Evolutionary conservation across 2,329 filamentous ascomycete species (phyloP).

Genomic region (Nothophaeocryptopus gaeumannii): DNA sequence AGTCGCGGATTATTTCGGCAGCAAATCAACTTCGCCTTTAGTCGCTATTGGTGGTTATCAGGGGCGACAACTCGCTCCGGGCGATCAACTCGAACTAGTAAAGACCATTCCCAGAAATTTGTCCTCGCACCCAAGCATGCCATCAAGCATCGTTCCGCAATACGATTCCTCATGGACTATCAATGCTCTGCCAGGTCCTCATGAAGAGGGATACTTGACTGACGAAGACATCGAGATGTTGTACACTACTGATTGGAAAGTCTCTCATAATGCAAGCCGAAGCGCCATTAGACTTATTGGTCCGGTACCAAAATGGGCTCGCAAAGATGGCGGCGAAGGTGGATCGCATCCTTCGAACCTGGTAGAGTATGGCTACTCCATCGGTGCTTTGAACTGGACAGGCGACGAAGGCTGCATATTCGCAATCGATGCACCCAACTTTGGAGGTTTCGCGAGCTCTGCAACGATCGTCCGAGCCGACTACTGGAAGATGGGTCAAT

Average conservation of each 20-base stretch:
- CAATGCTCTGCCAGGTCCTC: conserved; percentile 55
- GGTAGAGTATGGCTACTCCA: conserved; percentile 59
- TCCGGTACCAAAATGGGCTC: conserved; percentile 57
- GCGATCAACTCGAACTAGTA: conserved; percentile 51
- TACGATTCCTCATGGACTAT: conserved; percentile 54
- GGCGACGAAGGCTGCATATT: conserved; percentile 62
- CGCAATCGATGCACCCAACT: conserved; percentile 57
- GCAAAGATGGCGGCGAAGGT: conserved; percentile 60
- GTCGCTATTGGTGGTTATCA: conserved; percentile 60
- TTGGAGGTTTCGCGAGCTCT: conserved; percentile 59
- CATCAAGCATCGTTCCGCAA: conserved; percentile 46
- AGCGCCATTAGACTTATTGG: conserved; percentile 61
- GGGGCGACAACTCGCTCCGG: conserved; percentile 54
- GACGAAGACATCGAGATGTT: conserved; percentile 56
- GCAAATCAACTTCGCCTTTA: conserved; percentile 58
- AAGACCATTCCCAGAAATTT: conserved; percentile 38
- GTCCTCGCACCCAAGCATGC: conserved; percentile 38
- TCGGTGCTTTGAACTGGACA: conserved; percentile 60
- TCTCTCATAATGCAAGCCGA: conserved; percentile 60
- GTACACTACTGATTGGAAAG: conserved; percentile 57
- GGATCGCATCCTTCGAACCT: conserved; percentile 56
- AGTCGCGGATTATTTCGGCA: conserved; percentile 57
- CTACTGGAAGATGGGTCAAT: conserved; percentile 61
- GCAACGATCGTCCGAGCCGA: conserved; percentile 58
- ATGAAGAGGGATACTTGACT: conserved; percentile 54